A percentile compares a stretch with the other conserved stretches of the same genome.
These are phyloP conservation scores for Colletotrichum liriopes DNA, from an alignment of 2,329 filamentous ascomycete genomes.

Conservation along the genomic window DNA sequence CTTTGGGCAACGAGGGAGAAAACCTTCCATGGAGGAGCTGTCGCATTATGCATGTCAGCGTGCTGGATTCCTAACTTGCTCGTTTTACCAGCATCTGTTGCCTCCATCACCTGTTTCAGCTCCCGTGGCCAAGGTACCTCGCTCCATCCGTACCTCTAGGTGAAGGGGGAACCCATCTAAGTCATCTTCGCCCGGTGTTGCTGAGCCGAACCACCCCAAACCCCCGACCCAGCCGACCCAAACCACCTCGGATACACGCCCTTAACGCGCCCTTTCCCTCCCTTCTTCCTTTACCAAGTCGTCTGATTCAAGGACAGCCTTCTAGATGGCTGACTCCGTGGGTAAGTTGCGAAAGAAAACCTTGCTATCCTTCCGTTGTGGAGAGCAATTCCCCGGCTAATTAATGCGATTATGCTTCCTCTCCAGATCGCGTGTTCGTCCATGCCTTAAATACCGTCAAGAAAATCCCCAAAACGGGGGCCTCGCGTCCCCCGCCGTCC, in stretches of 20 bases:
- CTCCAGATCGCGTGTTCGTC: constrained; percentile 94
- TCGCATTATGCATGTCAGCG: constrained; percentile 40
- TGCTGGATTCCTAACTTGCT: constrained; percentile 30
- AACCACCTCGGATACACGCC: constrained; percentile 33
- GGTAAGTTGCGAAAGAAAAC: constrained; percentile 49
- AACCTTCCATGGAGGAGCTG: constrained; percentile 37
- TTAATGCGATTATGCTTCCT: constrained; percentile 39
- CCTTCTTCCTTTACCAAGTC: constrained; percentile 13
- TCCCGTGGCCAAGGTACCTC: constrained; percentile 24
- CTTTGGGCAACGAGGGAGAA: constrained; percentile 27
- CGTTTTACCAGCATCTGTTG: constrained; percentile 30
- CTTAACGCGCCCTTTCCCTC: constrained; percentile 21
- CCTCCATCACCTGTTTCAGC: constrained; percentile 15
- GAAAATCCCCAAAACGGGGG: constrained; percentile 94
- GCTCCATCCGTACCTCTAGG: constrained; percentile 1
- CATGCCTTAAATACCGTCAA: constrained; percentile 99
- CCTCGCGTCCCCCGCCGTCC: constrained; percentile 85
- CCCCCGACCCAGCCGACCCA: constrained; percentile 32
- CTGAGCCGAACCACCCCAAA: constrained; percentile 33
- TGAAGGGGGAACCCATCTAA: constrained; percentile 34
- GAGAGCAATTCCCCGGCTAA: constrained; percentile 44
- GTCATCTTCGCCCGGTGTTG: constrained; percentile 30
- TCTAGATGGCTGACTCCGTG: constrained; percentile 57
- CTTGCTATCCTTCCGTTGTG: constrained; percentile 44
- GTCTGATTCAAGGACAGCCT: constrained; percentile 21